Evolutionary conservation across 1,284 basidiomycete genomes (phyloP), one percentile per base, ranked within the genome.

Genomic region (Ceratobasidium sp.): DNA sequence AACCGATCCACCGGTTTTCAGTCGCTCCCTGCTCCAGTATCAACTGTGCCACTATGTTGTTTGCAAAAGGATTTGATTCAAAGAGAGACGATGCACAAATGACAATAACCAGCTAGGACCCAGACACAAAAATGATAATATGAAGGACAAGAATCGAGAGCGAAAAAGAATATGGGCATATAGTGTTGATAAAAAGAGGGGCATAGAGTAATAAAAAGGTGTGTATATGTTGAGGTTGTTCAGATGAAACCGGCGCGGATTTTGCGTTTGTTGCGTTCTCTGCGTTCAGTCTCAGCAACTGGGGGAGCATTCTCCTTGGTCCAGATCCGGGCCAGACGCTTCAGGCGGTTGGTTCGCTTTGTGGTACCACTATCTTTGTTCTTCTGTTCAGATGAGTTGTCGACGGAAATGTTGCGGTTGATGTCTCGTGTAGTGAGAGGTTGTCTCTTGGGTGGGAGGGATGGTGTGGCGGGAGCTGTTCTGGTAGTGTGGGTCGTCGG

Each of bases 71-170:
- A 42, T 7, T 42, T 20, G 61, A 64, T 64, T 64, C 9, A 20
- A 44, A 3, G 33, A 51, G 23, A 28, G 51, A 68, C 28, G 46
- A 68, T 68, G 51, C 66, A 68, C 12, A 51, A 51, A 68, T 64
- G 39, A 64, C 40, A 7, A 7, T 9, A n/a, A 64, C 61, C 23
- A 64, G 61, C 23, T 40, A 40, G 40, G 10, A 40, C 18, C 20
- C 4, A 23, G 10, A 64, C 61, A 44, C 4, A n/a, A n/a, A 64
- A n/a, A 6, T 15, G 3, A 20, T 6, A 13, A 20, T 64, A 20
- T 40, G 61, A 64, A 64, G 42, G 61, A 64, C 9, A 44, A 33
- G 33, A 33, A 7, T 42, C 18, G 39, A 42, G 40, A 26, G 20
- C 12, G 39, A 42, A 44, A 64, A 42, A 13, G 61, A 26, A 44